These are phyloP conservation scores for Chondrus crispus DNA, from an alignment of 23 red algal genomes.

Conservation along the genomic window DNA sequence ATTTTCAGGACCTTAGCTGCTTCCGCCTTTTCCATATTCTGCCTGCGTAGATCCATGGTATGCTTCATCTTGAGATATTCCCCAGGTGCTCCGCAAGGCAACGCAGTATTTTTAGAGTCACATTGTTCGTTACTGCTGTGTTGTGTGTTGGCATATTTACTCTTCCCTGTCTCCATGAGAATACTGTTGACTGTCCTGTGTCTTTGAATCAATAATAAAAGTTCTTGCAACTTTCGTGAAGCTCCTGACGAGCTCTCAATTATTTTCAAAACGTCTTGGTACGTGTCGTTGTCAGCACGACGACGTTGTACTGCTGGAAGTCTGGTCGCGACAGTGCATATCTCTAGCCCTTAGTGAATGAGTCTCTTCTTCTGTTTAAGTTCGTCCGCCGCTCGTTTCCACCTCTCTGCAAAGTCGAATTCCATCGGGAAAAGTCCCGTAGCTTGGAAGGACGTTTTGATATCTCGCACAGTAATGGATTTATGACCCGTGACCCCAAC, in stretches of 20 bases:
- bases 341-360: too few relatives aligned
- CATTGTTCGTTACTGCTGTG: too few relatives aligned
- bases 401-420: neutral
- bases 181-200: neutral
- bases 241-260: neutral
- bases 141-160: too few relatives aligned
- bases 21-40: too few relatives aligned
- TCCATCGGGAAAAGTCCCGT: constrained; percentile 28
- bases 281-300: neutral
- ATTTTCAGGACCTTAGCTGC: too few relatives aligned
- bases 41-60: too few relatives aligned
- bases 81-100: too few relatives aligned
- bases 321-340: too few relatives aligned
- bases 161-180: too few relatives aligned
- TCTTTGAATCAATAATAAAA: neutral
- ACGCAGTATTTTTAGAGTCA: too few relatives aligned
- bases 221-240: neutral
- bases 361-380: too few relatives aligned
- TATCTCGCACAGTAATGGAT: neutral
- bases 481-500: neutral
- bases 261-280: neutral
- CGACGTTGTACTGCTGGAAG: neutral
- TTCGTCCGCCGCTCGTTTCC: neutral
- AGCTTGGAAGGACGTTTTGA: neutral
- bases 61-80: too few relatives aligned